Base-by-base conservation (phyloP, 1,139 yeast species). In the Taphrina confusa region DNA sequence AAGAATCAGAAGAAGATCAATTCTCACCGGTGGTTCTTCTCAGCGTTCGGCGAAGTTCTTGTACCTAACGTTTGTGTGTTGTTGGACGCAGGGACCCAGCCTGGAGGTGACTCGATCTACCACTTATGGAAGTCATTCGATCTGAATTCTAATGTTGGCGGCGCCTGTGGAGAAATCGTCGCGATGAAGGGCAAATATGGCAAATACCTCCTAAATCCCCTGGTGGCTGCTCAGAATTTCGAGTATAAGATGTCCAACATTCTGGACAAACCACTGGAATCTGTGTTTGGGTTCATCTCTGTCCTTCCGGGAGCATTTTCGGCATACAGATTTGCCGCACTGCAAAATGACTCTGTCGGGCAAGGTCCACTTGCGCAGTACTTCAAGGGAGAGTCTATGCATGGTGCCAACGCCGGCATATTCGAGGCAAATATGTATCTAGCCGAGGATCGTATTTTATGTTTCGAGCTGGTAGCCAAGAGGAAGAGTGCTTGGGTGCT, bases 231-330 rank as follows among this genome's bases (percentile, higher is more conserved):
- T 0, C 95, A 87, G 69, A 87, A 87, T 69, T 87, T 87, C 69
- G 95, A 87, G 71, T 87, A 87, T 72, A 87, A 87, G 71, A 85
- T 85, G 72, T 85, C 92, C 16, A 87, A 87, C 70, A 84, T 87
- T 65, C 77, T 87, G 64, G 95, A 87, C 74, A 87, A 87, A 70
- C 95, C 95, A 0, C 81, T 85, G 79, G 95, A 87, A 70, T 82
- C 88, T 31, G 88, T 83, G 0, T 87, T 86, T 72, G 95, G 95
- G 0, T 87, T 85, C 69, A 86, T 87, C 68, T 78, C 88, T 0
- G 95, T 87, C 64, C 78, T 87, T 61, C 95, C 95, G 0, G 95
- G 95, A 64, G 95, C 95, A 0, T 86, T 87, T 67, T 83, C 89
- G n/a, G 95, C 94, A 0, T 87, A 87, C 71, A 73, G 94, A 63